Conservation (phyloP, 2,329 filamentous ascomycete genomes). For the Penicillium sp. region DNA sequence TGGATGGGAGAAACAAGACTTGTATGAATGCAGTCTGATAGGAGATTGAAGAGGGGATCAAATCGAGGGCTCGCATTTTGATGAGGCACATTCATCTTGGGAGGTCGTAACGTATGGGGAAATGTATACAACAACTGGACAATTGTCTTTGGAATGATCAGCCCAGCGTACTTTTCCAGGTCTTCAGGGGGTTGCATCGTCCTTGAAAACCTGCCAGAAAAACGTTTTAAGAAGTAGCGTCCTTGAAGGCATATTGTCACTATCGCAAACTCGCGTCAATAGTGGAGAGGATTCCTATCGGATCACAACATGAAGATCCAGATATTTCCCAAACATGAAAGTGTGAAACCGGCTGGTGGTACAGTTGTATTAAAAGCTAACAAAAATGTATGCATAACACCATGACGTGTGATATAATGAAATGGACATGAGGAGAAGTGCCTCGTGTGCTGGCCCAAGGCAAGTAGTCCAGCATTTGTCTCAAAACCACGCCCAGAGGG, state of each 20-base stretch:
- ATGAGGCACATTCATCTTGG: background rate
- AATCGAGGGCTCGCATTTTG: background rate
- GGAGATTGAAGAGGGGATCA: background rate
- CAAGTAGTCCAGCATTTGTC: constrained; percentile 7
- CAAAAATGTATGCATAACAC: constrained; percentile 26
- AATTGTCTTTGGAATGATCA: background rate
- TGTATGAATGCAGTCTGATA: too few species aligned
- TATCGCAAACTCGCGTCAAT: background rate
- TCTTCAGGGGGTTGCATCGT: background rate
- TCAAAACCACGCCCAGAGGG: background rate
- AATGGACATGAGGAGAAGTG: constrained; percentile 8
- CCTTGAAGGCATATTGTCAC: background rate
- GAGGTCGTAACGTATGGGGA: constrained; percentile 1
- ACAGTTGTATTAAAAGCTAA: constrained; percentile 30
- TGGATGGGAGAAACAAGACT: too few species aligned
- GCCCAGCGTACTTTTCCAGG: background rate
- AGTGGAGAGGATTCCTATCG: background rate
- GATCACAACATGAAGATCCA: background rate
- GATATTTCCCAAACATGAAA: background rate
- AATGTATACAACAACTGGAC: background rate
- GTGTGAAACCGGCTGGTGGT: constrained; percentile 10
- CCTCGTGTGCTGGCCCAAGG: background rate
- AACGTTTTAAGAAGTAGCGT: background rate
- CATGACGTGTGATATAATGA: constrained; percentile 23
- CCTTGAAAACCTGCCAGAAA: background rate